Conservation (phyloP, 176 grass and related monocot genomes). For the Tuctoria greenei region DNA sequence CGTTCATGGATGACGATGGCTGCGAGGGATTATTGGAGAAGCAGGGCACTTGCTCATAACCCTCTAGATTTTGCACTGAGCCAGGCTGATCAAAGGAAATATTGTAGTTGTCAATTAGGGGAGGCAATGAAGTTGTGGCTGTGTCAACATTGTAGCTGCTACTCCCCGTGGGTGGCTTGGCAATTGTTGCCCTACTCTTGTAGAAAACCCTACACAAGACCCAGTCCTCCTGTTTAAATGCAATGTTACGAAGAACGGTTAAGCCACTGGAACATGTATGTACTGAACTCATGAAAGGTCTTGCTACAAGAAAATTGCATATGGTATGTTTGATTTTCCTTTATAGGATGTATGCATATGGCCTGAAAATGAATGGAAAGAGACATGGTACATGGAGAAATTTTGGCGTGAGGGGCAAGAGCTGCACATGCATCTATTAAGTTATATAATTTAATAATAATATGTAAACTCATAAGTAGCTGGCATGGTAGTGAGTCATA, state of each 20-base stretch:
- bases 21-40: conserved; percentile 72
- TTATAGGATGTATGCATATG: background rate
- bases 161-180: conserved; percentile 39
- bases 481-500: conserved; percentile 32
- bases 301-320: background rate
- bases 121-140: conserved; percentile 59
- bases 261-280: background rate
- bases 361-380: conserved; percentile 28
- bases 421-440: conserved; percentile 32
- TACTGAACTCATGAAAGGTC: background rate
- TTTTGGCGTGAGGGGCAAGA: conserved; percentile 1
- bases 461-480: conserved; percentile 28
- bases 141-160: conserved; percentile 45
- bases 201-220: conserved; percentile 88
- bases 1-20: conserved; percentile 32
- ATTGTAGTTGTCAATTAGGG: conserved; percentile 67
- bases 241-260: conserved; percentile 1
- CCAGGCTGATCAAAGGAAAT: conserved; percentile 62
- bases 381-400: conserved; percentile 25
- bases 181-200: conserved; percentile 64
- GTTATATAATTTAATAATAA: conserved; percentile 27
- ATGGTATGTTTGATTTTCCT: background rate
- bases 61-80: conserved; percentile 54
- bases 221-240: conserved; percentile 71
- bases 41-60: conserved; percentile 89